Base-by-base conservation (phyloP, 2,329 filamentous ascomycete genomes). In the Metarhizium guizhouense region DNA sequence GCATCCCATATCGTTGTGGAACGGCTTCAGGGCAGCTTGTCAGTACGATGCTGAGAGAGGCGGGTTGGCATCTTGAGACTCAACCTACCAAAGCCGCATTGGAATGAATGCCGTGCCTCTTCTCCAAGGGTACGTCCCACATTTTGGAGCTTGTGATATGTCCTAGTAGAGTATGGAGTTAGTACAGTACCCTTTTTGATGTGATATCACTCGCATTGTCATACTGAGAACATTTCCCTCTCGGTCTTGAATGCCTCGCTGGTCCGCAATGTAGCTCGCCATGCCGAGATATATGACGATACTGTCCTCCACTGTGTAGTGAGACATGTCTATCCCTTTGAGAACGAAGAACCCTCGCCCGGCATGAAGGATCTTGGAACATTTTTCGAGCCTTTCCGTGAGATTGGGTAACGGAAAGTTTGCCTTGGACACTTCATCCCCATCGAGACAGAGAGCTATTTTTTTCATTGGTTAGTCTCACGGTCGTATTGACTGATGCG, bases 281-380 rank as follows among this genome's bases (percentile, higher is more conserved):
- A 86, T 66, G 0, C 79, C 83, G 4, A 83, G 72, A 60, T 81
- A 84, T 47, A 84, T 70, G 5, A 76, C 71, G 16, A 80, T 66
- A 54, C 79, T 80, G 53, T 85, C 80, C 58, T 82, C 76, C 29
- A 73, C 68, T 3, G 74, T 73, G 64, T 80, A 79, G 2, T 65
- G 68, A 2, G 67, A 62, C 1, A 76, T 70, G 14, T 77, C 72
- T 1, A 86, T 67, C 3, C 83, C 83, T 5, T 76, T 74, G 43
- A 86, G 64, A 8, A 85, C 72, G 51, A 74, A 74, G 59, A 86
- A 76, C 0, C 82, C 83, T 7, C 60, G 63, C 3, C 74, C 75
- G 8, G 65, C 58, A 55, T 79, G 72, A 30, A 80, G 55, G 25
- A 67, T 63, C 11, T 62, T 52, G 3, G 72, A 66, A 18, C 68